Conservation (phyloP, 768 basidiomycete species). For the Amanita polypyramis region DNA sequence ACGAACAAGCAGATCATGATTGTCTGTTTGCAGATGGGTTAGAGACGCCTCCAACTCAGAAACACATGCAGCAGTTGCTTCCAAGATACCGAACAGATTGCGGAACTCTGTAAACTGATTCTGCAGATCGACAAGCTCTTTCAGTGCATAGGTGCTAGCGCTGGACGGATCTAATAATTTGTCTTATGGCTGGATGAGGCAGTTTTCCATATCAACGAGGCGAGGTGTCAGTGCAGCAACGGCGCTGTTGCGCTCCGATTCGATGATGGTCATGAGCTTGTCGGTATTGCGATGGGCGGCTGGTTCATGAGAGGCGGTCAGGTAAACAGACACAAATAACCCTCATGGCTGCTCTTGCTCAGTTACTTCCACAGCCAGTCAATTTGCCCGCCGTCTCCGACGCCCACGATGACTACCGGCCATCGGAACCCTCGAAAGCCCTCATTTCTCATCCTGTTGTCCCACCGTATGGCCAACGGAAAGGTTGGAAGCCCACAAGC, state of each 20-base stretch:
- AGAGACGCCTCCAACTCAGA: not conserved
- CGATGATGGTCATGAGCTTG: slow-evolving; percentile 14
- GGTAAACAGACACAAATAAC: slow-evolving; percentile 14
- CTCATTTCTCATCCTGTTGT: slow-evolving; percentile 43
- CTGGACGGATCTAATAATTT: not conserved
- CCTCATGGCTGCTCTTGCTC: slow-evolving; percentile 52
- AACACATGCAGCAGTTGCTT: not conserved
- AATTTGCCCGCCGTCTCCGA: slow-evolving; percentile 42
- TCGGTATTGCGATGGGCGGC: slow-evolving; percentile 13
- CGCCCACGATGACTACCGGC: slow-evolving; percentile 46
- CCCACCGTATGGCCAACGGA: slow-evolving; percentile 81
- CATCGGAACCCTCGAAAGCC: slow-evolving; percentile 23
- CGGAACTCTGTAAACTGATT: not conserved
- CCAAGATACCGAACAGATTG: slow-evolving; percentile 1
- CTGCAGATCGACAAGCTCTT: not conserved
- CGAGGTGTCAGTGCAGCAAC: slow-evolving; percentile 8
- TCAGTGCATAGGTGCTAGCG: too few species aligned
- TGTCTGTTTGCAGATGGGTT: not conserved
- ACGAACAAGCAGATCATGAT: not conserved
- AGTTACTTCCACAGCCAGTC: slow-evolving; percentile 63
- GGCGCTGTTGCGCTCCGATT: slow-evolving; percentile 13
- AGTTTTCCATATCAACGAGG: not conserved
- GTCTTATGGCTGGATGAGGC: not conserved
- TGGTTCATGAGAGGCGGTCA: slow-evolving; percentile 3
- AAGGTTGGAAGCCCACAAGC: slow-evolving; percentile 77